Percentiles rank a stretch among this genome's conserved stretches.
phyloP scores from a whole-genome alignment of 305 asterid species.

The Ajuga reptans region DNA sequence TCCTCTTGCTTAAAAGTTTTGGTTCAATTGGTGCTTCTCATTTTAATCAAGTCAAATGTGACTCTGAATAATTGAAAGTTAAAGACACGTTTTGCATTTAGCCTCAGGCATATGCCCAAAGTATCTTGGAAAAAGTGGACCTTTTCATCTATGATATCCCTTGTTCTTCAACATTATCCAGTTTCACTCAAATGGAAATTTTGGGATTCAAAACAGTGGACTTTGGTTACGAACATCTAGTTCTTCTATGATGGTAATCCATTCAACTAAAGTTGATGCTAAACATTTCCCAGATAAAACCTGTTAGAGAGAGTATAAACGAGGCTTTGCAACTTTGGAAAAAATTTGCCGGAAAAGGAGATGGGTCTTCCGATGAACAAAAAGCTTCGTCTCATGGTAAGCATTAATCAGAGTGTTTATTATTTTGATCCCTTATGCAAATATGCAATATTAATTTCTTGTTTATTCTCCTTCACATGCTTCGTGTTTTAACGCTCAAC shows the following conservation, averaged over 20 bases:
- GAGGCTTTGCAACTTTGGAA: conserved; percentile 98
- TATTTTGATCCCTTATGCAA: conserved; percentile 8
- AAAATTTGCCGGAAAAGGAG: conserved; percentile 79
- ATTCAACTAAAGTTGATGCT: conserved; percentile 14
- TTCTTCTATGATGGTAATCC: conserved; percentile 1
- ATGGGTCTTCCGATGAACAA: conserved; percentile 63
- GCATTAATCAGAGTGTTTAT: conserved; percentile 17
- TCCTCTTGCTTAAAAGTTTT: background rate
- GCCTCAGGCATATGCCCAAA: background rate
- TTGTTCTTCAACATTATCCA: conserved; percentile 8
- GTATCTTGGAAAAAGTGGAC: conserved; percentile 3
- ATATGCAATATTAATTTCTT: conserved; percentile 6
- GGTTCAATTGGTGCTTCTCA: background rate
- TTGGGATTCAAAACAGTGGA: conserved; percentile 16
- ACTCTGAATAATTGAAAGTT: conserved; percentile 1
- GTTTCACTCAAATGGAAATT: conserved; percentile 3
- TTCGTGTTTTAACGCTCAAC: conserved; percentile 21
- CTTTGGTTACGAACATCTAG: background rate
- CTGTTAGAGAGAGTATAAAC: conserved; percentile 82
- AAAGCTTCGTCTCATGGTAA: conserved; percentile 62
- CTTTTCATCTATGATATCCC: conserved; percentile 9
- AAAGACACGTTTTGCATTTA: conserved; percentile 2
- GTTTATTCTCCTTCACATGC: conserved; percentile 20
- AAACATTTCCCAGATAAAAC: conserved; percentile 58
- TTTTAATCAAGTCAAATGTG: background rate